A percentile compares a stretch with the other conserved stretches of the same genome.
phyloP scores from a whole-genome alignment of 2,329 filamentous ascomycete species.

The Cyanodermella asteris region DNA sequence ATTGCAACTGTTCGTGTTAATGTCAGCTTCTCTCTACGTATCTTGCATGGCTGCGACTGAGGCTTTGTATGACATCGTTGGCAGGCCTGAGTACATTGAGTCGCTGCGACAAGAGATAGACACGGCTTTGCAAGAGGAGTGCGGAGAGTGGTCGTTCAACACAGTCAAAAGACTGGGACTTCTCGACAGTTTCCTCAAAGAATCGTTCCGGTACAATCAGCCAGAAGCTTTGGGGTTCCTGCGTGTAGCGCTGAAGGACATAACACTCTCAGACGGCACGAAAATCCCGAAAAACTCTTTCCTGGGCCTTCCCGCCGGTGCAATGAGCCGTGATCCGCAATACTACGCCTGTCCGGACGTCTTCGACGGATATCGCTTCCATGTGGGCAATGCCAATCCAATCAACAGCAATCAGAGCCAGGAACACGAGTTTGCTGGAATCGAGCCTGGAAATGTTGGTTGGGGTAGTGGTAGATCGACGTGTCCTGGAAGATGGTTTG shows the following conservation, averaged over 20 bases:
- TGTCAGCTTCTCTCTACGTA: too few relatives aligned
- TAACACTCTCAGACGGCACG: conserved; percentile 10
- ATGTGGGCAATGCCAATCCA: too few relatives aligned
- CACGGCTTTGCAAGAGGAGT: conserved; percentile 4
- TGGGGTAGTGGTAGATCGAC: conserved; percentile 14
- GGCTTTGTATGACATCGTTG: conserved; percentile 8
- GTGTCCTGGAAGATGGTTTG: conserved; percentile 17
- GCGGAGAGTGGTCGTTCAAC: conserved; percentile 6
- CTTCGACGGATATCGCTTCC: too few relatives aligned
- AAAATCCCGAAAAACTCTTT: too few relatives aligned
- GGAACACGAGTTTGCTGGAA: too few relatives aligned
- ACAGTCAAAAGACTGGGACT: conserved; percentile 6
- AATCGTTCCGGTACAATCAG: conserved; percentile 4
- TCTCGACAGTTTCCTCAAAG: conserved; percentile 11
- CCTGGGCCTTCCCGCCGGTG: too few relatives aligned
- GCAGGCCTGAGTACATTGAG: conserved; percentile 8
- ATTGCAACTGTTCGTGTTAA: too few relatives aligned
- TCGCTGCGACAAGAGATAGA: conserved; percentile 9
- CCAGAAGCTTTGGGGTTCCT: conserved; percentile 7
- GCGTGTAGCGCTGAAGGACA: conserved; percentile 5
- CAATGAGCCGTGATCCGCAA: too few relatives aligned
- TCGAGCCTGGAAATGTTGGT: too few relatives aligned
- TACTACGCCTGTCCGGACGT: too few relatives aligned
- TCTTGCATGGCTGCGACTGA: conserved; percentile 7
- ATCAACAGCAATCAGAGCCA: too few relatives aligned